Evolutionary conservation across 1,284 basidiomycete species (phyloP), one percentile per base, ranked within the genome.

Genomic region (Ceratobasidium sp.): DNA sequence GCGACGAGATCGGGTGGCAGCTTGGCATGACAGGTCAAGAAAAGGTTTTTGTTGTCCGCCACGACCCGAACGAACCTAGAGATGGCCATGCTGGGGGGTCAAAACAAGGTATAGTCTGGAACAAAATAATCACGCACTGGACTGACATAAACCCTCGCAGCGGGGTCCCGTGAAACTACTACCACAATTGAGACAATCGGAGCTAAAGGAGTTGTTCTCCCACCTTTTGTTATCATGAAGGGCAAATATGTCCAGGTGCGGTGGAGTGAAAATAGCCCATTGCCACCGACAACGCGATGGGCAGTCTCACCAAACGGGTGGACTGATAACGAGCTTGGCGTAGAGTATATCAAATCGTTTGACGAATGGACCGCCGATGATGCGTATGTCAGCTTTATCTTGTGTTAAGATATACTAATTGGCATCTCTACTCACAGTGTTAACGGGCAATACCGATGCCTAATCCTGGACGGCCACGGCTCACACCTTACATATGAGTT

Each of bases 251-350:
- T 69, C 5, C 67, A 17, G 26, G 56, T 9, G 20, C 33, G 15
- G 13, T 69, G 67, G 67, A 54, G 44, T 23, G 48, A 54, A 12
- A 15, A 40, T 56, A 69, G 67, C 20, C 67, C 23, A 12, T 28
- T 69, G 3, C 48, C 46, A 20, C n/a, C 46, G 9, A 12, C 10
- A 20, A 69, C 67, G 28, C 46, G 33, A 13, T 69, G 67, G 67
- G 67, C 79, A 7, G 77, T 80, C 6, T 85, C 85, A 0, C 78
- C 81, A 23, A 86, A 85, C 79, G 85, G 87, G 1, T 88, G 86
- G 87, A 87, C 86, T 20, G 81, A 84, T 79, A 81, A 87, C 62
- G 78, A 82, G 20, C 78, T 85, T 7, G 81, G 84, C 33, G 46
- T 78, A 1, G 61, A 73, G 20, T 74, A 54, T n/a, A 73, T 78